Evolutionary conservation across 2,329 filamentous ascomycete species (phyloP), one percentile per base, ranked within the genome.

Genomic region (Blastomyces gilchristii): DNA sequence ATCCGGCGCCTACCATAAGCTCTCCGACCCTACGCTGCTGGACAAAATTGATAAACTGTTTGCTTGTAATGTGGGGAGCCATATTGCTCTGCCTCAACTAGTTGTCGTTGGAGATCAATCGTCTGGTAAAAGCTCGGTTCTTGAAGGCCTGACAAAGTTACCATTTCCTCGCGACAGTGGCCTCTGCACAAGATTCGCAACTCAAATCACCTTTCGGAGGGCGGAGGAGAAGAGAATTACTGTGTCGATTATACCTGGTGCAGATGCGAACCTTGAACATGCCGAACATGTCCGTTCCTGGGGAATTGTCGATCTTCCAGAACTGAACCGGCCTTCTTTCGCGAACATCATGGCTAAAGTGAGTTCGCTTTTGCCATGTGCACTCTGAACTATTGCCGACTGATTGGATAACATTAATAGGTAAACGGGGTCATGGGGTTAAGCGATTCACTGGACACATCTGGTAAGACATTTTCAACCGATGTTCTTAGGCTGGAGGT

Each of bases 401-500:
- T 18, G 6, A 37, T 18, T 41, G 54, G 18, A 37, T 25, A 34
- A 31, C 18, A 22, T 34, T 4, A 18, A 39, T 57, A 73, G 70
- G 70, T 69, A 1, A 64, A 71, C 39, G 56, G 43, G 3, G 25
- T 67, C 1, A 71, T 74, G 71, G 68, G 68, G 0, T 62, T 74
- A 2, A 65, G 72, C n/a, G 68, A 66, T 45, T 56, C 49, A 18
- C 60, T 67, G 2, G 31, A 8, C 18, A 68, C 25, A 71, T 65
- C 22, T 37, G 7, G 34, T 37, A 37, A 37, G 7, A 71, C 65
- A 61, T 73, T 77, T 0, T 67, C 71, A 2, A 37, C 34, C 34
- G 74, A 80, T 66, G 70, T 81, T 0, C 69, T 81, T 1, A 71
- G 71, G 1, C 65, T 81, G 2, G 74, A 80, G 63, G 77, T 81